Conservation (phyloP, 768 basidiomycete species). For the Harrya chromipes region DNA sequence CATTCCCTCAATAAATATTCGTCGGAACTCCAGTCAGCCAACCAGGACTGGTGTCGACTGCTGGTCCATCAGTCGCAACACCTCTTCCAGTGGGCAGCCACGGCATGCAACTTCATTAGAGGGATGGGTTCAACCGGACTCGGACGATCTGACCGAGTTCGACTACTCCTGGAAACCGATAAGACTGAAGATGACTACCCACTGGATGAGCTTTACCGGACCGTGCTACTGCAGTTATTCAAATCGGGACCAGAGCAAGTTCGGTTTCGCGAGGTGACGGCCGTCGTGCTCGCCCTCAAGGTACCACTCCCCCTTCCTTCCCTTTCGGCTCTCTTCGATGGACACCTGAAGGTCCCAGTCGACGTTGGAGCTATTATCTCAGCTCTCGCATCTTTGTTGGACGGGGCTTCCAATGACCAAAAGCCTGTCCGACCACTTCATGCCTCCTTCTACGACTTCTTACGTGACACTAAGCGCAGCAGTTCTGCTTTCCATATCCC, state of each 20-base stretch:
- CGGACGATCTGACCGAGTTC: neutral
- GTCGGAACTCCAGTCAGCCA: neutral
- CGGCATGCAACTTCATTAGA: slow-evolving; percentile 15
- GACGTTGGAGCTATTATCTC: neutral
- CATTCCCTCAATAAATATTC: neutral
- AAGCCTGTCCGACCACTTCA: too few relatives aligned
- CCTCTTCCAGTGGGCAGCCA: slow-evolving; percentile 26
- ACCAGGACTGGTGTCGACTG: slow-evolving; percentile 4
- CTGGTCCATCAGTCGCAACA: slow-evolving; percentile 17
- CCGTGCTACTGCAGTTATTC: neutral
- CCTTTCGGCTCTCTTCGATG: neutral
- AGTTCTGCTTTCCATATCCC: too few relatives aligned
- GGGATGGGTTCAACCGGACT: neutral
- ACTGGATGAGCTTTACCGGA: neutral
- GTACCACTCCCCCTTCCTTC: neutral
- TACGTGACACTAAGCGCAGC: too few relatives aligned
- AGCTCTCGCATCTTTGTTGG: neutral
- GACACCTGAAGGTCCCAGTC: neutral
- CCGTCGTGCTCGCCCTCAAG: neutral
- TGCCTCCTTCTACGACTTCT: too few relatives aligned
- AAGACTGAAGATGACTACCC: neutral
- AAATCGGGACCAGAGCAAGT: neutral
- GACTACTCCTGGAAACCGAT: neutral
- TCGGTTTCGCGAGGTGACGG: slow-evolving; percentile 3
- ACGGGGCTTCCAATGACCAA: neutral